Conservation (phyloP, 176 grass and related monocot species). For the Pontederia crassipes region DNA sequence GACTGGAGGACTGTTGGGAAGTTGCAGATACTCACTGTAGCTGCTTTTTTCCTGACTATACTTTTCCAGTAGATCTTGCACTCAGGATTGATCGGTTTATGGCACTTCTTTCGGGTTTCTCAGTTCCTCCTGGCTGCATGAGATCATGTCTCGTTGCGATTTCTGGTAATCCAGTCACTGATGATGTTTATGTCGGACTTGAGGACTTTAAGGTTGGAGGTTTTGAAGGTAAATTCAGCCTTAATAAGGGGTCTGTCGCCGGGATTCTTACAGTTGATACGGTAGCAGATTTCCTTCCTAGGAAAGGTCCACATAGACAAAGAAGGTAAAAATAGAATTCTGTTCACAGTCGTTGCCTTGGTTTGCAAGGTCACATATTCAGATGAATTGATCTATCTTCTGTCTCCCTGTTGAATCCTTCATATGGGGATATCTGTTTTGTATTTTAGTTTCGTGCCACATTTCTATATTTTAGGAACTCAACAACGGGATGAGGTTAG, state of each 20-base stretch:
- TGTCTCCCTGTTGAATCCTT: too few relatives aligned
- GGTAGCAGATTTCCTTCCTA: constrained; percentile 77
- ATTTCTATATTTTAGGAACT: too few relatives aligned
- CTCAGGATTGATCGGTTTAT: constrained; percentile 71
- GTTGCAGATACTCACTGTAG: constrained; percentile 94
- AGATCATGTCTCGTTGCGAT: constrained; percentile 78
- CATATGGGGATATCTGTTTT: too few relatives aligned
- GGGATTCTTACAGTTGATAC: constrained; percentile 86
- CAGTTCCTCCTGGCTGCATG: constrained; percentile 72
- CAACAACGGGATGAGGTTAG: too few relatives aligned
- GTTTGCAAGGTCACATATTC: neutral
- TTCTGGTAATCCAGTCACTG: constrained; percentile 22
- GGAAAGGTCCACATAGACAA: constrained; percentile 67
- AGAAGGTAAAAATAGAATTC: constrained; percentile 52
- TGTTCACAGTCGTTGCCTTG: neutral
- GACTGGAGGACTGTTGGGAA: constrained; percentile 86
- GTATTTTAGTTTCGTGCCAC: too few relatives aligned
- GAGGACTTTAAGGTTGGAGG: constrained; percentile 33
- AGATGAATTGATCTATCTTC: neutral
- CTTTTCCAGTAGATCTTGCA: constrained; percentile 75
- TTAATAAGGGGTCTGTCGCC: constrained; percentile 43
- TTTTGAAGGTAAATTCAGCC: constrained; percentile 40
- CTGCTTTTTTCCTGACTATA: constrained; percentile 79
- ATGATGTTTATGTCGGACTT: constrained; percentile 31
- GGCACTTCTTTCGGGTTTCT: constrained; percentile 53